These are phyloP conservation scores for Fusarium annulatum DNA, from an alignment of 2,329 filamentous ascomycete genomes.

Conservation along the genomic window DNA sequence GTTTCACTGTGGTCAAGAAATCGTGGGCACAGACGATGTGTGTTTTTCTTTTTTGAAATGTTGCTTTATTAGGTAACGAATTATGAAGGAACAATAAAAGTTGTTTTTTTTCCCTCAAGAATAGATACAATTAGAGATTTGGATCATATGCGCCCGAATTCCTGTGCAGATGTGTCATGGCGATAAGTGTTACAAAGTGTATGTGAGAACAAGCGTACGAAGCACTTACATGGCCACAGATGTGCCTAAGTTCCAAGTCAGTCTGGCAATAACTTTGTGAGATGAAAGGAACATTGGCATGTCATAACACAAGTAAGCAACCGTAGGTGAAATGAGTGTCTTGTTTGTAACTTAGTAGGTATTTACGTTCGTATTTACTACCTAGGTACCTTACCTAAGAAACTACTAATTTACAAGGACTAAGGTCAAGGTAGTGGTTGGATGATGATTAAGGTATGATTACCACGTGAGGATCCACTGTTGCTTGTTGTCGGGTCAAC, in stretches of 20 bases:
- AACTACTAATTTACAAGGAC: background rate
- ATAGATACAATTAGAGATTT: constrained; percentile 41
- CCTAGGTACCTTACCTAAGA: background rate
- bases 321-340: background rate
- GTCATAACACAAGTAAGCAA: background rate
- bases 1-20: constrained; percentile 20
- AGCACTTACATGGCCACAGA: background rate
- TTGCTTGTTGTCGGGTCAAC: constrained; percentile 38
- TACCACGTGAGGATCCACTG: constrained; percentile 16
- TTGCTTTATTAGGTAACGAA: constrained; percentile 54
- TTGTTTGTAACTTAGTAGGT: background rate
- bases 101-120: constrained; percentile 46
- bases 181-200: background rate
- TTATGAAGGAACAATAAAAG: constrained; percentile 56
- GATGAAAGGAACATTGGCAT: background rate
- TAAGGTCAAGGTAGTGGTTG: background rate
- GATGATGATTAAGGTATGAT: background rate
- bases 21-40: constrained; percentile 47
- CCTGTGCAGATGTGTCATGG: constrained; percentile 3
- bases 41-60: constrained; percentile 45
- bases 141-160: constrained; percentile 25
- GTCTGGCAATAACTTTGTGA: background rate
- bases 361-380: background rate
- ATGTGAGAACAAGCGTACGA: background rate
- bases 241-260: background rate